These are phyloP conservation scores for Glonium stellatum DNA, from an alignment of 495 filamentous ascomycete species.

Conservation along the genomic window DNA sequence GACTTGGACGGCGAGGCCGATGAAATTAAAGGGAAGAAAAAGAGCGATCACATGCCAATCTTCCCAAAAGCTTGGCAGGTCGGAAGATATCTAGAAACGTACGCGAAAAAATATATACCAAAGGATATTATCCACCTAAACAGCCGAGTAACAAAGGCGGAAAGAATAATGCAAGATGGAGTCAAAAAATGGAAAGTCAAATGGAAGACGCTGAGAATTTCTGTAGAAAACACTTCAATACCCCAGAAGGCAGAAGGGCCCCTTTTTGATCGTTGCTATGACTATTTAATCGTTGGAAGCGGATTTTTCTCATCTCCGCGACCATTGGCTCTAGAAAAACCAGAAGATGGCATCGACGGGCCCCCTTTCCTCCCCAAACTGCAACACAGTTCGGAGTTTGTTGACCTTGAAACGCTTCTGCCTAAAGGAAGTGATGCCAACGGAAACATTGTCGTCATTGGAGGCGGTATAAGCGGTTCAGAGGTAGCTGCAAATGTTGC, in stretches of 20 bases:
- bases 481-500: constrained; percentile 71
- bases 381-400: constrained; percentile 55
- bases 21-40: background rate
- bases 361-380: constrained; percentile 33
- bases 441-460: constrained; percentile 68
- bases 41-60: constrained; percentile 42
- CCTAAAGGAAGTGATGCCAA: constrained; percentile 16
- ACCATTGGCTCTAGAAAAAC: constrained; percentile 43
- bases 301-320: constrained; percentile 65
- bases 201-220: constrained; percentile 25
- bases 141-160: constrained; percentile 45
- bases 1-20: constrained; percentile 17
- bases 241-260: constrained; percentile 7
- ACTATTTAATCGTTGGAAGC: constrained; percentile 65
- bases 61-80: constrained; percentile 72
- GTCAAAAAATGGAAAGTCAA: constrained; percentile 49
- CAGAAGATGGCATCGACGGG: background rate
- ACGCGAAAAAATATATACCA: constrained; percentile 52
- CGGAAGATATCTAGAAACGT: constrained; percentile 63
- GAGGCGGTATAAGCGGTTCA: constrained; percentile 76
- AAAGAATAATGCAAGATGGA: constrained; percentile 31
- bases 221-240: background rate
- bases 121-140: constrained; percentile 45
- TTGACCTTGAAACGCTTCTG: constrained; percentile 29
- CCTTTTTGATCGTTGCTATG: constrained; percentile 42